A percentile compares a stretch with the other conserved stretches of the same genome.
Evolutionary conservation across 805 yeast species (phyloP).

Genomic region (Clavispora fructus): DNA sequence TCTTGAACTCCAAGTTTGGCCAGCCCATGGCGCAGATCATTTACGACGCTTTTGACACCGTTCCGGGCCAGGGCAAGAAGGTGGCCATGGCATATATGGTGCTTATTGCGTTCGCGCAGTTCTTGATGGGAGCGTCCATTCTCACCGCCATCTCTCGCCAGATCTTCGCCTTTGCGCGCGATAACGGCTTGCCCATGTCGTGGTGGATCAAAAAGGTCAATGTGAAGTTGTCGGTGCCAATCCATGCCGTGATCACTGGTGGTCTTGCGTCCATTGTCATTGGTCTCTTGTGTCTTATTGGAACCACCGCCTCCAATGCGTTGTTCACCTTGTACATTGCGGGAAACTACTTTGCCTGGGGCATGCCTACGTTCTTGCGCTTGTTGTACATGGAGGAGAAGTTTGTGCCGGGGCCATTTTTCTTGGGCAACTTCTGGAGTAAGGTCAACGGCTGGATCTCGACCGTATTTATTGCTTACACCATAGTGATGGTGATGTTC

Average conservation of each 20-base stretch:
- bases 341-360: slow-evolving; percentile 62
- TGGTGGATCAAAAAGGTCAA: slow-evolving; percentile 51
- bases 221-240: slow-evolving; percentile 53
- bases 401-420: slow-evolving; percentile 64
- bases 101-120: slow-evolving; percentile 54
- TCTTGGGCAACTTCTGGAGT: slow-evolving; percentile 48
- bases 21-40: slow-evolving; percentile 64
- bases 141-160: slow-evolving; percentile 65
- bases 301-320: slow-evolving; percentile 60
- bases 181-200: slow-evolving; percentile 61
- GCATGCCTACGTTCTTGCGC: slow-evolving; percentile 49
- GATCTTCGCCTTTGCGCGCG: slow-evolving; percentile 73
- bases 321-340: slow-evolving; percentile 60
- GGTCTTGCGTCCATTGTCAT: slow-evolving; percentile 44
- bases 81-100: slow-evolving; percentile 66
- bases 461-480: slow-evolving; percentile 45
- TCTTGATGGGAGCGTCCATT: slow-evolving; percentile 60
- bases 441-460: slow-evolving; percentile 43
- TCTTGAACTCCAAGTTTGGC: slow-evolving; percentile 31
- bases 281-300: slow-evolving; percentile 57
- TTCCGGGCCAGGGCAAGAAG: slow-evolving; percentile 38
- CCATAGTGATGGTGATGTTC: slow-evolving; percentile 56
- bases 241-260: slow-evolving; percentile 50
- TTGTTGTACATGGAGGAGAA: slow-evolving; percentile 40
- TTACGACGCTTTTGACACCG: slow-evolving; percentile 43